Conservation (phyloP, 2,329 filamentous ascomycete species). For the Ceratocystis ficicola region DNA sequence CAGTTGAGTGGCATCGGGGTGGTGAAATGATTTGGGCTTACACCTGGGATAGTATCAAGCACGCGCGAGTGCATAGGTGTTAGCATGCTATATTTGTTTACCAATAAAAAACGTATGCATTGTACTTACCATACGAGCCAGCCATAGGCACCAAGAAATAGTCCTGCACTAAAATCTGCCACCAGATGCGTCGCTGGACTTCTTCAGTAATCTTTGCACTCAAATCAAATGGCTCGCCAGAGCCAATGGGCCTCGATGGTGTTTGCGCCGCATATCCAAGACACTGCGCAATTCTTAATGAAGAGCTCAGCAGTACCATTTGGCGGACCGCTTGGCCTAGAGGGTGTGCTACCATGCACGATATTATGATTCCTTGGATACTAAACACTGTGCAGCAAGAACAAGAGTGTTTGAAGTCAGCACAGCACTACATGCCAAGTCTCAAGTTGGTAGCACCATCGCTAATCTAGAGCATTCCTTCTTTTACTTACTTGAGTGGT, state of each 20-base stretch:
- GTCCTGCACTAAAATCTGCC: slow-evolving; percentile 21
- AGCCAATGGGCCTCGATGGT: not conserved
- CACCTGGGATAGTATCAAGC: slow-evolving; percentile 3
- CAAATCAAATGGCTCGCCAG: not conserved
- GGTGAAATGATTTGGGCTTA: slow-evolving; percentile 20
- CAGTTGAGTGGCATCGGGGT: slow-evolving; percentile 21
- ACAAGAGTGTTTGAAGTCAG: not conserved
- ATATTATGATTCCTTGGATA: slow-evolving; percentile 21
- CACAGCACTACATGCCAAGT: too few relatives aligned
- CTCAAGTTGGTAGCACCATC: not conserved
- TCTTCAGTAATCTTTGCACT: slow-evolving; percentile 13
- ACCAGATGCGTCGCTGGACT: slow-evolving; percentile 20
- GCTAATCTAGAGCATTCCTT: not conserved
- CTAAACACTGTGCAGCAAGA: slow-evolving; percentile 3
- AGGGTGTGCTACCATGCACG: slow-evolving; percentile 21
- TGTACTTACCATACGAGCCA: slow-evolving; percentile 17
- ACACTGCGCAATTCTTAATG: slow-evolving; percentile 19
- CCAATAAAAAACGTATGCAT: not conserved
- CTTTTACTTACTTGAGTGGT: slow-evolving; percentile 14
- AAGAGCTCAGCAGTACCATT: slow-evolving; percentile 20
- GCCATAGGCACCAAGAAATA: slow-evolving; percentile 22
- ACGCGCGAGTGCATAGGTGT: not conserved
- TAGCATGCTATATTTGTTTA: not conserved
- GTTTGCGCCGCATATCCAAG: slow-evolving; percentile 15
- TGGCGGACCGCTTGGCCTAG: slow-evolving; percentile 19